Conservation (phyloP, 2,329 filamentous ascomycete species). For the Tolypocladium inflatum region DNA sequence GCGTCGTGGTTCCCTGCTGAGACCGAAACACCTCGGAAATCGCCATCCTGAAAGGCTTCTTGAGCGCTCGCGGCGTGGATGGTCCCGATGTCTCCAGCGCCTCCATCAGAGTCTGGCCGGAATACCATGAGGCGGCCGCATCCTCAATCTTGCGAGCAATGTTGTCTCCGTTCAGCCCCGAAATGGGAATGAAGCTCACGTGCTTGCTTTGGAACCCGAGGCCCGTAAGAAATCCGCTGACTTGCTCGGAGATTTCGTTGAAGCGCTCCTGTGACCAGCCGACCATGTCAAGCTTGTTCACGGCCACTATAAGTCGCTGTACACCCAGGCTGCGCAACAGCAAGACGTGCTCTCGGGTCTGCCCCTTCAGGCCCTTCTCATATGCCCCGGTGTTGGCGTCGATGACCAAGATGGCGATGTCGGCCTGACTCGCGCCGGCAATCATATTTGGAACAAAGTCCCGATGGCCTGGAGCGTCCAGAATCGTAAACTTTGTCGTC, state of each 20-base stretch:
- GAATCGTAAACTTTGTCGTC: slow-evolving; percentile 78
- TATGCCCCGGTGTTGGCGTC: slow-evolving; percentile 87
- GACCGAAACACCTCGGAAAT: slow-evolving; percentile 82
- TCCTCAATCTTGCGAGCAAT: slow-evolving; percentile 53
- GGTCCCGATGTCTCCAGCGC: slow-evolving; percentile 79
- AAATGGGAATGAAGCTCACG: slow-evolving; percentile 80
- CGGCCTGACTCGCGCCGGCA: slow-evolving; percentile 87
- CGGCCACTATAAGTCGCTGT: slow-evolving; percentile 74
- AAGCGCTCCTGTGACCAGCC: slow-evolving; percentile 77
- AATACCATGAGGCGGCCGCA: slow-evolving; percentile 65
- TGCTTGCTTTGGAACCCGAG: slow-evolving; percentile 78
- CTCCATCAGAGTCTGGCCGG: slow-evolving; percentile 67
- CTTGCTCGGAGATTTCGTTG: slow-evolving; percentile 74
- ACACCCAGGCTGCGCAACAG: slow-evolving; percentile 87
- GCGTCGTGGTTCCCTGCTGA: slow-evolving; percentile 69
- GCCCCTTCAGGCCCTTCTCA: slow-evolving; percentile 84
- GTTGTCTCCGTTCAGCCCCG: slow-evolving; percentile 82
- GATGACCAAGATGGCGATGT: slow-evolving; percentile 90
- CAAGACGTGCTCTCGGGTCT: slow-evolving; percentile 88
- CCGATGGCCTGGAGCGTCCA: slow-evolving; percentile 88
- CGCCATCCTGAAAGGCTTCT: slow-evolving; percentile 75
- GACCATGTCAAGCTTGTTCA: slow-evolving; percentile 91
- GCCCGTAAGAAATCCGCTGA: slow-evolving; percentile 70
- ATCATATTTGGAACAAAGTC: slow-evolving; percentile 99
- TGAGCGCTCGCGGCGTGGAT: slow-evolving; percentile 52